These are phyloP conservation scores for Mycena crocata DNA, from an alignment of 768 basidiomycete species.

Conservation along the genomic window DNA sequence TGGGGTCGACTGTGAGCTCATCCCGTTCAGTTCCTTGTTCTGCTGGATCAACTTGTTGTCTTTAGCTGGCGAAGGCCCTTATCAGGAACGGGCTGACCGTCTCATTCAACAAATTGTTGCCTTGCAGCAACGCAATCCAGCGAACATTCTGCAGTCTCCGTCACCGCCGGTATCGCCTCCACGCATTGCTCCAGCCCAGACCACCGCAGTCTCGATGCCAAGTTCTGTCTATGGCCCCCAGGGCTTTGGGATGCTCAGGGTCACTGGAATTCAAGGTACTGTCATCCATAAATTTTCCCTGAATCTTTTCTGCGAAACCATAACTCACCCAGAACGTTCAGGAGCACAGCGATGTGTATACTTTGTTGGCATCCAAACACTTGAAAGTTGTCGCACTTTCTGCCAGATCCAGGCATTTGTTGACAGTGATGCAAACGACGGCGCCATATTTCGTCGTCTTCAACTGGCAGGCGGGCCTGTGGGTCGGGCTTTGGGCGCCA, in stretches of 20 bases:
- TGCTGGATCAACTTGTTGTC: too few species aligned
- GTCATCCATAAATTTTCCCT: too few species aligned
- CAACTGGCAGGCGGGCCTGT: not conserved
- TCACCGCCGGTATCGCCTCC: too few species aligned
- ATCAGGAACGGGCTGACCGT: not conserved
- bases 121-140: not conserved
- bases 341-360: too few species aligned
- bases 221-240: too few species aligned
- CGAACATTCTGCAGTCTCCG: not conserved
- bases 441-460: not conserved
- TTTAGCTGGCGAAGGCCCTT: not conserved
- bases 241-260: too few species aligned
- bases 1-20: too few species aligned
- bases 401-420: not conserved
- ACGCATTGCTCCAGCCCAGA: too few species aligned
- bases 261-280: too few species aligned
- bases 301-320: not conserved
- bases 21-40: too few species aligned
- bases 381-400: not conserved
- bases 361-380: slow-evolving; percentile 10
- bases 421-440: not conserved
- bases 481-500: not conserved
- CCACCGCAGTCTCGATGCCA: too few species aligned
- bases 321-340: too few species aligned
- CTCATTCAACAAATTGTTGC: not conserved